Conservation (phyloP, 1,139 yeast species). For the Scheffersomyces parashehatae region DNA sequence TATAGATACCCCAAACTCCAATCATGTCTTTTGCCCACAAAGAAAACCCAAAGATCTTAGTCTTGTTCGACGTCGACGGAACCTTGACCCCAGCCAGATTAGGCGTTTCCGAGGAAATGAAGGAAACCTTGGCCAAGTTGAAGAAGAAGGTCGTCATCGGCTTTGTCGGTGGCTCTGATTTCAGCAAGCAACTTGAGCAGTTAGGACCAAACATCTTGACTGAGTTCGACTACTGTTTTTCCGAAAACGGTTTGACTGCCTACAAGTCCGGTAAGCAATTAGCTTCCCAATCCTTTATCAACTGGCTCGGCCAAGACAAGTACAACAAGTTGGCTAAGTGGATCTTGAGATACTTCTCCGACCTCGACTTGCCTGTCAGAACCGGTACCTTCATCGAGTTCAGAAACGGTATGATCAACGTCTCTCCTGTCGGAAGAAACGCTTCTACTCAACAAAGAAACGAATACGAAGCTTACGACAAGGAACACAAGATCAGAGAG, state of each 20-base stretch:
- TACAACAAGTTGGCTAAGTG: slow-evolving; percentile 87
- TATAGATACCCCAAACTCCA: slow-evolving; percentile 1
- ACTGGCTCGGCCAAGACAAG: slow-evolving; percentile 94
- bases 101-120: slow-evolving; percentile 77
- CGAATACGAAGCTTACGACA: slow-evolving; percentile 85
- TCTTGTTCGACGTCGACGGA: slow-evolving; percentile 96
- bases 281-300: slow-evolving; percentile 90
- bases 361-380: slow-evolving; percentile 86
- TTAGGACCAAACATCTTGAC: slow-evolving; percentile 75
- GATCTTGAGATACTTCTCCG: slow-evolving; percentile 79
- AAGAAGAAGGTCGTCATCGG: slow-evolving; percentile 94
- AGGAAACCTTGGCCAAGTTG: slow-evolving; percentile 63
- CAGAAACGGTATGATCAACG: slow-evolving; percentile 99
- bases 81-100: slow-evolving; percentile 98
- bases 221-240: slow-evolving; percentile 92
- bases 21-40: slow-evolving; percentile 54
- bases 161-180: slow-evolving; percentile 97
- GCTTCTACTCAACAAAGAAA: slow-evolving; percentile 92
- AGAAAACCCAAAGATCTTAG: slow-evolving; percentile 62
- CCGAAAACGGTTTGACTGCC: slow-evolving; percentile 98
- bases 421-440: slow-evolving; percentile 97
- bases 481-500: slow-evolving; percentile 75
- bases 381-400: slow-evolving; percentile 98
- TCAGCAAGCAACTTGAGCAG: slow-evolving; percentile 93
- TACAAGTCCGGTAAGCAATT: slow-evolving; percentile 85